Evolutionary conservation across 2,329 filamentous ascomycete genomes (phyloP).

Genomic region (Xylariaceae sp.): DNA sequence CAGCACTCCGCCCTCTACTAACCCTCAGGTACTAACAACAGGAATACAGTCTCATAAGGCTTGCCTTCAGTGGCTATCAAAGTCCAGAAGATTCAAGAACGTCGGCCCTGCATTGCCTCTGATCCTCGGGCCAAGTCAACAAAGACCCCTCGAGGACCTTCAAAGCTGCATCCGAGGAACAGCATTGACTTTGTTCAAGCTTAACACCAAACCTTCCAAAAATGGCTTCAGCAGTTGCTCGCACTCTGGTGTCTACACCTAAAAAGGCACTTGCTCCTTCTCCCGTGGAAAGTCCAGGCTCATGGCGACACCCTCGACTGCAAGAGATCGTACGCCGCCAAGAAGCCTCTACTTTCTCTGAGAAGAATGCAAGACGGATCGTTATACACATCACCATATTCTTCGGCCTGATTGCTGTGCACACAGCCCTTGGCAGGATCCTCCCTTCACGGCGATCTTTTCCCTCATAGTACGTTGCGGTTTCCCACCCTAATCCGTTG

Average conservation of each 20-base stretch:
- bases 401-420: conserved; percentile 22
- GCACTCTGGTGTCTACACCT: conserved; percentile 38
- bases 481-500: not conserved
- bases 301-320: conserved; percentile 86
- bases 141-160: not conserved
- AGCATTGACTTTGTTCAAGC: not conserved
- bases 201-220: conserved; percentile 1
- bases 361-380: conserved; percentile 69
- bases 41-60: too few relatives aligned
- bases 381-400: conserved; percentile 30
- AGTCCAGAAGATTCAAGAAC: not conserved
- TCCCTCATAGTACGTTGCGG: conserved; percentile 17
- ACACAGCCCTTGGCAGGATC: conserved; percentile 13
- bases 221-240: conserved; percentile 28
- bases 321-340: conserved; percentile 82
- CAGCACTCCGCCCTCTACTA: conserved; percentile 12
- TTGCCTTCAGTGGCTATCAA: too few relatives aligned
- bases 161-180: not conserved
- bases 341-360: conserved; percentile 72
- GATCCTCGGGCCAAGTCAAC: conserved; percentile 4
- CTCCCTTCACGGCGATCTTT: conserved; percentile 18
- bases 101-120: not conserved
- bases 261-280: conserved; percentile 26
- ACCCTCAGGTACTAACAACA: conserved; percentile 5
- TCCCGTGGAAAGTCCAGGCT: conserved; percentile 60